Evolutionary conservation across 371 early-diverging fungal genomes (phyloP), one percentile per base, ranked within the genome.

Genomic region (Saksenaea vasiformis): DNA sequence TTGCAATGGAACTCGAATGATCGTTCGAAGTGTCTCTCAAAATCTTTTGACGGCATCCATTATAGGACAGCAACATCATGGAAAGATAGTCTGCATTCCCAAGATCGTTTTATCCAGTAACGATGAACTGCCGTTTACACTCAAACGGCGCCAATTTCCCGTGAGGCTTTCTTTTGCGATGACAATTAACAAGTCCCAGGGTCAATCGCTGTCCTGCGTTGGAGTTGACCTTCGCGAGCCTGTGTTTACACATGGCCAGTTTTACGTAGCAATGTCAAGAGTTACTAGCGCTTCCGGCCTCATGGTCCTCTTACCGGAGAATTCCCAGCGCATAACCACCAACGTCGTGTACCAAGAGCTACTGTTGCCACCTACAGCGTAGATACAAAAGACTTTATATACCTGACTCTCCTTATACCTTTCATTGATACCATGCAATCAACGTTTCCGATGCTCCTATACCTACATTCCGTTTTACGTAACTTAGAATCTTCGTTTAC

Each of bases 151-250:
- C 3, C 39, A 39, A n/a, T 39, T 39, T 39, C 39, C 39, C 3
- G n/a, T 39, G 2, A 11, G 11, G 11, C n/a, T 37, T 11, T 3
- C 2, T 15, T 70, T 44, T 54, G 66, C 62, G 0, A 65, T 71
- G 58, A 67, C 71, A 13, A 71, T 71, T 19, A 67, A 61, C 37
- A 69, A 69, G n/a, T 27, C 69, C 2, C 63, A 70, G 38, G 66
- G 70, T 11, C 66, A 70, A 35, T 61, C 58, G 3, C 31, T 66
- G 11, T 24, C 39, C 4, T 24, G 39, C 60, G 58, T 68, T 3
- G 69, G 63, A 4, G 24, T 72, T 11, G 61, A 72, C 35, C 58
- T 69, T 26, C 64, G 61, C 9, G 14, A 22, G 1, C 47, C 26
- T 26, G 64, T 62, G 34, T 66, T 70, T 58, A 41, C 47, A 5